phyloP scores from a whole-genome alignment of 169 alveolate species.

The Babesia sp. region DNA sequence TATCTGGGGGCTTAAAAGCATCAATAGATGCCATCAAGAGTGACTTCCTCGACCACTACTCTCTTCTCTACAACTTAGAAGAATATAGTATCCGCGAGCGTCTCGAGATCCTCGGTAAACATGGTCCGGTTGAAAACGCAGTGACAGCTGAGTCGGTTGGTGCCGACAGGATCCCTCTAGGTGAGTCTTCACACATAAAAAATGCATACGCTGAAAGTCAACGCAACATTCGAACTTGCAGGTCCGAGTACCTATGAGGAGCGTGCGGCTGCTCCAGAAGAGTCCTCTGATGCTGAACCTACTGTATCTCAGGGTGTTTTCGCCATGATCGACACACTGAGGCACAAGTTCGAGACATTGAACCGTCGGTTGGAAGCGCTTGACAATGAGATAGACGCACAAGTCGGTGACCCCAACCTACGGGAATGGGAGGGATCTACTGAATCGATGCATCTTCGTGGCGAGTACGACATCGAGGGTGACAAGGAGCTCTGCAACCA shows the following conservation, averaged over 20 bases:
- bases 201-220: conserved; percentile 2
- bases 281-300: background rate
- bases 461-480: conserved; percentile 47
- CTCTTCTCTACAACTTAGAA: conserved; percentile 59
- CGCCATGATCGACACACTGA: conserved; percentile 46
- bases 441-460: conserved; percentile 34
- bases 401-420: conserved; percentile 57
- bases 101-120: conserved; percentile 43
- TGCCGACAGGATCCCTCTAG: background rate
- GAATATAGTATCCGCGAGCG: conserved; percentile 58
- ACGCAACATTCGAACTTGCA: conserved; percentile 28
- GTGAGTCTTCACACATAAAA: conserved; percentile 6
- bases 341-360: conserved; percentile 47
- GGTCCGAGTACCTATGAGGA: background rate
- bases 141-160: conserved; percentile 11
- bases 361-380: conserved; percentile 34
- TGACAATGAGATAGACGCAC: conserved; percentile 52
- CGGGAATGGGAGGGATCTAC: conserved; percentile 50
- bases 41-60: conserved; percentile 60
- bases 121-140: conserved; percentile 17
- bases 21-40: conserved; percentile 55
- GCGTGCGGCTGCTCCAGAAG: background rate
- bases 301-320: conserved; percentile 33
- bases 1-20: conserved; percentile 51
- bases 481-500: conserved; percentile 55